Percentiles rank a stretch among this genome's conserved stretches.
These are phyloP conservation scores for Dimocarpus longan DNA, from an alignment of 345 rosid species.

Conservation along the genomic window DNA sequence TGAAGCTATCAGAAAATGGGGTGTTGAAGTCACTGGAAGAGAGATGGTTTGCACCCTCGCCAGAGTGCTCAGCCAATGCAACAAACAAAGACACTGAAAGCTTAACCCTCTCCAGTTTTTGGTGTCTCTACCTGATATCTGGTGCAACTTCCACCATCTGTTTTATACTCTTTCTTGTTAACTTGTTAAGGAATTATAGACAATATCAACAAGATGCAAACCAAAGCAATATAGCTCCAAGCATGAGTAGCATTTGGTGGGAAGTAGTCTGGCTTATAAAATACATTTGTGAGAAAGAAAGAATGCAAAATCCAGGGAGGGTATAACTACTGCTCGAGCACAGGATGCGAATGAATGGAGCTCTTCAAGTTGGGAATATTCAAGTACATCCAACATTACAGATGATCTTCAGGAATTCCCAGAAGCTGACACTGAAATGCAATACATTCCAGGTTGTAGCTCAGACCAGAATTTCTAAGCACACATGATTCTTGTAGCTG, in stretches of 20 bases:
- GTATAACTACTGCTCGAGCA: constrained; percentile 6
- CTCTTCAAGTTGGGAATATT: constrained; percentile 20
- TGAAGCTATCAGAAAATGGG: constrained; percentile 43
- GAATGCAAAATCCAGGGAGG: constrained; percentile 9
- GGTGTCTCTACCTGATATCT: constrained; percentile 39
- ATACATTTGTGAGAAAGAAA: constrained; percentile 14
- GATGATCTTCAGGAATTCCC: constrained; percentile 5
- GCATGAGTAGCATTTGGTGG: constrained; percentile 18
- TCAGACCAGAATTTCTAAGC: background rate
- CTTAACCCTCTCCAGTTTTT: constrained; percentile 42
- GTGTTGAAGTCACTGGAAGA: constrained; percentile 25
- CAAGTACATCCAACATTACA: background rate
- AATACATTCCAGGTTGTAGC: background rate
- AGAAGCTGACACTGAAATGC: constrained; percentile 12
- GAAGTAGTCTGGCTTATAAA: constrained; percentile 16
- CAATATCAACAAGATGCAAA: background rate
- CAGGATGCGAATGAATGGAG: constrained; percentile 12
- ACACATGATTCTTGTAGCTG: background rate
- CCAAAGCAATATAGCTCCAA: constrained; percentile 7
- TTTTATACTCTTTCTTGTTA: constrained; percentile 29
- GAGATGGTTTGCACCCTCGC: constrained; percentile 27
- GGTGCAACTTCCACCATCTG: constrained; percentile 40
- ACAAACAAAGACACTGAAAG: constrained; percentile 25
- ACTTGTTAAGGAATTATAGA: constrained; percentile 12
- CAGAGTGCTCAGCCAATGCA: constrained; percentile 18